Evolutionary conservation across 169 alveolate genomes (phyloP), one percentile per base, ranked within the genome.

Genomic region (Eimeria zaria): DNA sequence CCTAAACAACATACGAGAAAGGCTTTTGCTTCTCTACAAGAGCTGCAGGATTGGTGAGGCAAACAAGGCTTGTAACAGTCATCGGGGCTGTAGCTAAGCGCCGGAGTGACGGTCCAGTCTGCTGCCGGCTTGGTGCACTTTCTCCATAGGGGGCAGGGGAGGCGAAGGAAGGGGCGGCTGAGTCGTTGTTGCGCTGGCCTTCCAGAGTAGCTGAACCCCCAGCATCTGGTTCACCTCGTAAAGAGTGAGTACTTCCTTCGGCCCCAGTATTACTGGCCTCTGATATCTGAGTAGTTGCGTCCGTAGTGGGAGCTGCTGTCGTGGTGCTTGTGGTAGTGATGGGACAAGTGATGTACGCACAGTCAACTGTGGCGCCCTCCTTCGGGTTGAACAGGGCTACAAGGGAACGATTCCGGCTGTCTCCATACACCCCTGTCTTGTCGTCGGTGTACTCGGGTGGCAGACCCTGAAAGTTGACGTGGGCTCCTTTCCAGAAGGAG

Each of bases 11-110:
- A 33, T 74, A 74, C 85, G 58, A 22, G 60, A 74, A 74, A 39
- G 85, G 85, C 62, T 4, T 74, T 30, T 74, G 36, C 20, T 39
- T 22, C 7, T 0, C 53, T 24, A 74, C 85, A 41, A 74, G 85
- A 46, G 85, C 85, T 44, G 85, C 41, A 22, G 85, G 85, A 44
- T 74, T 74, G 41, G 85, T 74, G 60, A 74, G 58, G 39, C 85
- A 74, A 24, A 74, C 85, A 36, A 74, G 85, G 85, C 62, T 14
- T 7, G 62, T 41, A 20, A 74, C 62, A 2, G 60, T 44, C 14
- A 4, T 41, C 2, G 8, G 22, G 5, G 62, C 5, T 8, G 44
- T 39, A 22, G 85, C 0, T 16, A 74, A 62, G 44, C 85, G 85
- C 24, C 85, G 30, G 3, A 33, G 41, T 16, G 83, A 41, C 4